Evolutionary conservation across 768 basidiomycete genomes (phyloP).

Genomic region (Sistotremastrum suecicum): DNA sequence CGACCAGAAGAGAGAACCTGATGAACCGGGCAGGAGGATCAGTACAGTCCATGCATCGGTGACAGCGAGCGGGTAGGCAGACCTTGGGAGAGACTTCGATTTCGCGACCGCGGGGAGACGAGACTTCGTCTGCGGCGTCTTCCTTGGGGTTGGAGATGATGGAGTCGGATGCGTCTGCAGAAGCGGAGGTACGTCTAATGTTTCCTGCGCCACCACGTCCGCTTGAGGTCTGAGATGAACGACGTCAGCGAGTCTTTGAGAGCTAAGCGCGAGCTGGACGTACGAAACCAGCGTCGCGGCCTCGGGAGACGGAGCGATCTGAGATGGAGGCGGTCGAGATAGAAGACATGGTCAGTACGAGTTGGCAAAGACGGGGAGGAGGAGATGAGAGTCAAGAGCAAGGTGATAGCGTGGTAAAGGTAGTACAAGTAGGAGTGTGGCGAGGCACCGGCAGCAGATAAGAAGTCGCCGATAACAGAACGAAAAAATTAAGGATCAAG

Average conservation of each 20-base stretch:
- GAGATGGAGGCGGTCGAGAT: too few relatives aligned
- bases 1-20: conserved; percentile 50
- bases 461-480: too few relatives aligned
- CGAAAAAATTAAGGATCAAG: too few relatives aligned
- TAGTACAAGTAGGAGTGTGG: too few relatives aligned
- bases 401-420: too few relatives aligned
- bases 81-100: conserved; percentile 12
- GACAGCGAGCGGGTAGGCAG: conserved; percentile 14
- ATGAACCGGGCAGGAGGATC: conserved; percentile 3
- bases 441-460: too few relatives aligned
- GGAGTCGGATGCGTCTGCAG: conserved; percentile 22
- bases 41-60: conserved; percentile 18
- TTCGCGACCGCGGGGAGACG: conserved; percentile 49
- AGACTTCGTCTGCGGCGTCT: conserved; percentile 41
- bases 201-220: conserved; percentile 63
- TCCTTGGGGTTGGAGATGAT: conserved; percentile 11
- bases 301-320: conserved; percentile 42
- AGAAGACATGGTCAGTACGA: too few relatives aligned
- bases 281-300: conserved; percentile 36
- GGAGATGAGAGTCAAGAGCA: too few relatives aligned
- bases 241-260: neutral
- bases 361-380: too few relatives aligned
- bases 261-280: conserved; percentile 13
- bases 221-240: conserved; percentile 29
- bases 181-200: conserved; percentile 35